These are phyloP conservation scores for Monascus ruber DNA, from an alignment of 2,329 filamentous ascomycete species.

Conservation along the genomic window DNA sequence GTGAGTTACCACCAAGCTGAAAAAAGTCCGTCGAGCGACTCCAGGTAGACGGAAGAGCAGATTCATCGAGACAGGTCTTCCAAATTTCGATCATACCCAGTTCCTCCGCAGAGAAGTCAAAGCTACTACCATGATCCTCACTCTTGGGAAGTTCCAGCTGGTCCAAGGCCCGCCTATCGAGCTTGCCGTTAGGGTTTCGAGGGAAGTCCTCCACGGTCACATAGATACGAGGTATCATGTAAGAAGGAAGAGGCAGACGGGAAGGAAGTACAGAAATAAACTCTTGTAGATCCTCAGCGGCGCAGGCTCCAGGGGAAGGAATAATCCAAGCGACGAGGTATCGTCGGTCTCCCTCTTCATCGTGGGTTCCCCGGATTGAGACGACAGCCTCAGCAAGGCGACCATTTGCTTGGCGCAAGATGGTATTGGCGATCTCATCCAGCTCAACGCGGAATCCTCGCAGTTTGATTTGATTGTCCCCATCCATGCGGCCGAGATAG, in stretches of 20 bases:
- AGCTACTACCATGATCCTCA: neutral
- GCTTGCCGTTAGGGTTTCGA: slow-evolving; percentile 2
- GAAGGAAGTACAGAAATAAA: slow-evolving; percentile 3
- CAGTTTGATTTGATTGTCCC: slow-evolving; percentile 4
- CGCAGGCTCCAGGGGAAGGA: slow-evolving; percentile 1
- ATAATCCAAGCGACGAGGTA: slow-evolving; percentile 2
- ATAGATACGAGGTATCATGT: slow-evolving; percentile 3
- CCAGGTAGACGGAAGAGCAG: neutral
- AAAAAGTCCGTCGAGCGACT: slow-evolving; percentile 10
- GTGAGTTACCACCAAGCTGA: slow-evolving; percentile 17
- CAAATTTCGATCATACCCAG: slow-evolving; percentile 3
- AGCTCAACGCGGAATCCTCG: slow-evolving; percentile 4
- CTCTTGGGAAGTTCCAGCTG: slow-evolving; percentile 3
- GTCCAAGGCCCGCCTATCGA: slow-evolving; percentile 1
- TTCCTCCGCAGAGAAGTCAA: slow-evolving; percentile 2
- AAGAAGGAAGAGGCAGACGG: slow-evolving; percentile 1
- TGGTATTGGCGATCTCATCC: slow-evolving; percentile 1
- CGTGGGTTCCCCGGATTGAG: neutral
- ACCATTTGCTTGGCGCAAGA: slow-evolving; percentile 1
- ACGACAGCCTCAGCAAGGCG: slow-evolving; percentile 2
- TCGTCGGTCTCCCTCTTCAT: neutral
- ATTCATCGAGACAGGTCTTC: slow-evolving; percentile 2
- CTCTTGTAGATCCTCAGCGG: neutral
- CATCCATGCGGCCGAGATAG: slow-evolving; percentile 3
- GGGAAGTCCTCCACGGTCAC: slow-evolving; percentile 2